Percentiles rank a stretch among this genome's conserved stretches.
phyloP scores from a whole-genome alignment of 805 yeast species.

The Hanseniaspora valbyensis region DNA sequence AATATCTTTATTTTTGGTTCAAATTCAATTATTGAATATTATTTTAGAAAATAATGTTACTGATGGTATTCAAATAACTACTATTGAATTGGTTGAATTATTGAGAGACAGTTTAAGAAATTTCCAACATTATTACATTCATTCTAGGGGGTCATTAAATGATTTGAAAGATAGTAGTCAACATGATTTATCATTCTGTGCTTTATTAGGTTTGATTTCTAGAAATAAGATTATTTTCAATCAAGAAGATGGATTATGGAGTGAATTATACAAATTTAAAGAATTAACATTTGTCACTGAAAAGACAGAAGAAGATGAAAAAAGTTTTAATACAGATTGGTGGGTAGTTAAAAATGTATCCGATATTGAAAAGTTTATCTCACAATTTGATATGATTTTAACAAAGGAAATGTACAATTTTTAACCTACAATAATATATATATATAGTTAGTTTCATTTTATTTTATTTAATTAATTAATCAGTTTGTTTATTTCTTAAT shows the following conservation, averaged over 20 bases:
- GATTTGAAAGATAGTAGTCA: not conserved
- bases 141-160: constrained; percentile 1
- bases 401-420: not conserved
- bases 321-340: not conserved
- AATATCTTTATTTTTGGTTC: not conserved
- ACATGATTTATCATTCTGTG: constrained; percentile 1
- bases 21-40: not conserved
- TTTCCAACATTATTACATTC: constrained; percentile 13
- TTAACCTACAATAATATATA: not conserved
- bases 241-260: constrained; percentile 4
- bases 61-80: not conserved
- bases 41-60: not conserved
- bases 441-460: not conserved
- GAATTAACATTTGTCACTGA: constrained; percentile 3
- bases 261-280: not conserved
- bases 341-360: not conserved
- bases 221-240: not conserved
- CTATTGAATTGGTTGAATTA: constrained; percentile 2
- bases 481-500: not conserved
- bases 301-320: not conserved
- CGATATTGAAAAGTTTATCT: constrained; percentile 3
- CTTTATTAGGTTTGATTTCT: not conserved
- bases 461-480: not conserved
- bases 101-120: not conserved
- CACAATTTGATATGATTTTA: constrained; percentile 1